phyloP scores from a whole-genome alignment of 1,284 basidiomycete genomes.

The Cutaneotrichosporon sp. region DNA sequence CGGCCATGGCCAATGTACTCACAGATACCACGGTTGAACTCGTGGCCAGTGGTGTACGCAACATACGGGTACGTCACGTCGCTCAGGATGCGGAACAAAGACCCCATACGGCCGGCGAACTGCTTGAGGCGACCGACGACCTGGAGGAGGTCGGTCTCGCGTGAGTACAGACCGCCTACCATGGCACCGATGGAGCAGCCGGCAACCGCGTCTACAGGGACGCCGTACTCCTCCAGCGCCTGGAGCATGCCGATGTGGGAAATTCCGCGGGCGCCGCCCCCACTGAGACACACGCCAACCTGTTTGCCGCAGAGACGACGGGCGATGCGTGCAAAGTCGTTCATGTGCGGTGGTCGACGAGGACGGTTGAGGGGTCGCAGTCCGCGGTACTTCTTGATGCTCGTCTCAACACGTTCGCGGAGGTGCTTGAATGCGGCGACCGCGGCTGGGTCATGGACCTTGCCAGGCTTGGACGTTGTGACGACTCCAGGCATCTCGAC shows the following conservation, averaged over 20 bases:
- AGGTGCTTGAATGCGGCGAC: constrained; percentile 73
- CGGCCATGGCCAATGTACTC: background rate
- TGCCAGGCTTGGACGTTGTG: constrained; percentile 60
- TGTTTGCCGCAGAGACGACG: constrained; percentile 87
- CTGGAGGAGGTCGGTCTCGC: constrained; percentile 86
- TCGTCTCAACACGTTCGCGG: constrained; percentile 84
- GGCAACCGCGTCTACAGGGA: constrained; percentile 89
- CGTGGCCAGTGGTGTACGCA: constrained; percentile 96
- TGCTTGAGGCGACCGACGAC: constrained; percentile 70
- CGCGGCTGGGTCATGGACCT: constrained; percentile 78
- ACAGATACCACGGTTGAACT: constrained; percentile 59
- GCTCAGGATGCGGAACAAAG: constrained; percentile 89
- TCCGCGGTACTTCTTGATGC: constrained; percentile 81
- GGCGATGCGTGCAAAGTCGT: constrained; percentile 90
- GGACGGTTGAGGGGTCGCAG: constrained; percentile 66
- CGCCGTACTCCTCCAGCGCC: constrained; percentile 84
- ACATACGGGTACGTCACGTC: constrained; percentile 97
- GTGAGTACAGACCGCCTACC: constrained; percentile 93
- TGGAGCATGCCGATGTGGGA: constrained; percentile 87
- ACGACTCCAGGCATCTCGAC: constrained; percentile 57
- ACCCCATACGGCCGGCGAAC: constrained; percentile 83
- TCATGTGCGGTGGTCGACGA: constrained; percentile 74
- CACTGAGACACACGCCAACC: constrained; percentile 91
- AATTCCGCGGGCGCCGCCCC: constrained; percentile 92
- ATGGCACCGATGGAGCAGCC: constrained; percentile 88